Evolutionary conservation across 148 eudicot genomes (phyloP).

Genomic region (Chenopodium berlandieri): DNA sequence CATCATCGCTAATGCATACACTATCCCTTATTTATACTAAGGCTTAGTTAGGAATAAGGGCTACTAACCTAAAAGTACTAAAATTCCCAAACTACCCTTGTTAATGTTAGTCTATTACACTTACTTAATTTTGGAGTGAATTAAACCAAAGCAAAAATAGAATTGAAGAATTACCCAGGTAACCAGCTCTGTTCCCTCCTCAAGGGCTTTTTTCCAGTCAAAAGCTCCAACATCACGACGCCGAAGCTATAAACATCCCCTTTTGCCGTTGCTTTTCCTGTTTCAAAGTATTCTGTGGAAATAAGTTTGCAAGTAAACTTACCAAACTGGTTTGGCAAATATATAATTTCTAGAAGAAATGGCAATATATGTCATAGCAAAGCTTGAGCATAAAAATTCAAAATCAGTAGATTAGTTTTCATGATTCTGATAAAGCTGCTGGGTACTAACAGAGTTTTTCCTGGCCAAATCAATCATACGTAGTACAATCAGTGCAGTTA

Average conservation of each 20-base stretch:
- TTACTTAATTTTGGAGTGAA: neutral
- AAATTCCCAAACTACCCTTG: too few relatives aligned
- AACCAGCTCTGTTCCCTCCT: constrained; percentile 90
- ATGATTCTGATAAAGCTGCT: neutral
- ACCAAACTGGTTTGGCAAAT: too few relatives aligned
- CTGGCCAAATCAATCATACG: neutral
- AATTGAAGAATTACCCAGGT: constrained; percentile 57
- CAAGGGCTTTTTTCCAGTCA: constrained; percentile 87
- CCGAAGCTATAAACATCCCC: constrained; percentile 97
- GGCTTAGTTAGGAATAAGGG: too few relatives aligned
- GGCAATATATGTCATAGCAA: too few relatives aligned
- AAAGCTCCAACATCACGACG: constrained; percentile 75
- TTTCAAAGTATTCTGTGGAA: constrained; percentile 81
- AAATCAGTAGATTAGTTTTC: neutral
- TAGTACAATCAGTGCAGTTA: neutral
- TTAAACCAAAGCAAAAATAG: neutral
- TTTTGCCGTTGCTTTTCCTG: constrained; percentile 88
- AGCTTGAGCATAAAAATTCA: too few relatives aligned
- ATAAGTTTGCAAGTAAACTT: neutral
- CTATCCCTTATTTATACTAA: too few relatives aligned
- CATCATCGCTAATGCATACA: too few relatives aligned
- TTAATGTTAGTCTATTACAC: too few relatives aligned
- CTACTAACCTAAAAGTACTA: too few relatives aligned
- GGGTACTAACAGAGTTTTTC: neutral
- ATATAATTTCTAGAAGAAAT: too few relatives aligned